These are phyloP conservation scores for Ganoderma lucidum DNA, from an alignment of 1,284 basidiomycete genomes.

Conservation along the genomic window DNA sequence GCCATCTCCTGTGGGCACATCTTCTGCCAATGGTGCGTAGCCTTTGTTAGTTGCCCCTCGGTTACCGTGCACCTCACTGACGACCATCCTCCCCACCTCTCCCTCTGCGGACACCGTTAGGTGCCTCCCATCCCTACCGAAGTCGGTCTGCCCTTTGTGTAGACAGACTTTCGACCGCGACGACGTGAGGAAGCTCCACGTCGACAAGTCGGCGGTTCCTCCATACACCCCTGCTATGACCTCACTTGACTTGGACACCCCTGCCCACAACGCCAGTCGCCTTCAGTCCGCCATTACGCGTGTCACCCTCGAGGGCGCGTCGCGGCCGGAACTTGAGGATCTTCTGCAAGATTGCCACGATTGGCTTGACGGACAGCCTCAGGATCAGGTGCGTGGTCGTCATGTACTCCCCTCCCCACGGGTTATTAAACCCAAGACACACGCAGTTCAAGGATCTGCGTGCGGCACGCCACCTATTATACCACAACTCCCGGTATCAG, in stretches of 20 bases:
- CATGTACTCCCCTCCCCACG: not conserved
- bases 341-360: constrained; percentile 46
- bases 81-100: not conserved
- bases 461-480: constrained; percentile 34
- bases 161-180: constrained; percentile 32
- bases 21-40: constrained; percentile 46
- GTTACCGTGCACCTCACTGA: constrained; percentile 7
- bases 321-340: constrained; percentile 43
- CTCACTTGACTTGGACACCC: constrained; percentile 35
- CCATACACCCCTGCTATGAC: constrained; percentile 31
- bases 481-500: constrained; percentile 30
- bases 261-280: constrained; percentile 37
- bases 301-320: constrained; percentile 48
- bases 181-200: constrained; percentile 39
- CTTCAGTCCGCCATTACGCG: constrained; percentile 47
- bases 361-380: constrained; percentile 47
- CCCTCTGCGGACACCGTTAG: constrained; percentile 23
- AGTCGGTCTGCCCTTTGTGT: constrained; percentile 40
- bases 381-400: constrained; percentile 44
- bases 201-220: constrained; percentile 36
- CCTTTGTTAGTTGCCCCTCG: constrained; percentile 20
- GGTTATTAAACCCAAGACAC: constrained; percentile 3
- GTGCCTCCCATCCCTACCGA: constrained; percentile 38
- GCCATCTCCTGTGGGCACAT: constrained; percentile 55
- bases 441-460: constrained; percentile 36